Evolutionary conservation across 345 rosid genomes (phyloP).

Genomic region (Ailanthus altissimus): DNA sequence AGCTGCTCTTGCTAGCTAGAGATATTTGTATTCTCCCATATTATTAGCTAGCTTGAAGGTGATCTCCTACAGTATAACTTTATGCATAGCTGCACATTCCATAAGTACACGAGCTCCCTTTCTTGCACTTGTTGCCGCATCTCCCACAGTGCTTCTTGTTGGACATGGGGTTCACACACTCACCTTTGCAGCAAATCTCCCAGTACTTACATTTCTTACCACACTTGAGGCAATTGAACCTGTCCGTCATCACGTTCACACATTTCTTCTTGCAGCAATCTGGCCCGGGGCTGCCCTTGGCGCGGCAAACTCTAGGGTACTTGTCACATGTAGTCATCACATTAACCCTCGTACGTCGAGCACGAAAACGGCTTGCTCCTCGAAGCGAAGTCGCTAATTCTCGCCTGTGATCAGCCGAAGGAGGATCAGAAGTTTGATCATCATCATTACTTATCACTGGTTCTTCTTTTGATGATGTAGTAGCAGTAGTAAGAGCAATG

Average conservation of each 20-base stretch:
- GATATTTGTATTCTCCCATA: too few relatives aligned
- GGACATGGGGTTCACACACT: constrained; percentile 59
- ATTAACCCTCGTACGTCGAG: background rate
- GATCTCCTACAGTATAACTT: background rate
- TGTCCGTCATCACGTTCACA: constrained; percentile 44
- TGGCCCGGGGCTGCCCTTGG: constrained; percentile 52
- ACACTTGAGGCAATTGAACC: constrained; percentile 52
- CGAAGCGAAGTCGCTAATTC: constrained; percentile 11
- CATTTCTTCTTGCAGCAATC: constrained; percentile 62
- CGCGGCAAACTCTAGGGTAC: constrained; percentile 49
- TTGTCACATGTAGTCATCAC: constrained; percentile 40
- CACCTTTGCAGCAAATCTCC: constrained; percentile 56
- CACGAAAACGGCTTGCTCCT: constrained; percentile 29
- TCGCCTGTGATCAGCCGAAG: background rate
- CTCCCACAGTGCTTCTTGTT: constrained; percentile 56
- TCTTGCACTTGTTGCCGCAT: constrained; percentile 59
- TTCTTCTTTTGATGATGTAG: background rate
- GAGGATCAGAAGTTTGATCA: background rate
- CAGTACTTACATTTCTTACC: constrained; percentile 54
- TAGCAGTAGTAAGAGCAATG: constrained; percentile 2
- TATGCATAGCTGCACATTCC: constrained; percentile 67
- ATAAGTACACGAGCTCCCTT: constrained; percentile 46
- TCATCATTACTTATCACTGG: background rate
- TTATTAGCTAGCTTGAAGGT: too few relatives aligned
- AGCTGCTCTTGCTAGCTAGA: too few relatives aligned